These are phyloP conservation scores for Gastrodia elata DNA, from an alignment of 106 monocot species.

Conservation along the genomic window DNA sequence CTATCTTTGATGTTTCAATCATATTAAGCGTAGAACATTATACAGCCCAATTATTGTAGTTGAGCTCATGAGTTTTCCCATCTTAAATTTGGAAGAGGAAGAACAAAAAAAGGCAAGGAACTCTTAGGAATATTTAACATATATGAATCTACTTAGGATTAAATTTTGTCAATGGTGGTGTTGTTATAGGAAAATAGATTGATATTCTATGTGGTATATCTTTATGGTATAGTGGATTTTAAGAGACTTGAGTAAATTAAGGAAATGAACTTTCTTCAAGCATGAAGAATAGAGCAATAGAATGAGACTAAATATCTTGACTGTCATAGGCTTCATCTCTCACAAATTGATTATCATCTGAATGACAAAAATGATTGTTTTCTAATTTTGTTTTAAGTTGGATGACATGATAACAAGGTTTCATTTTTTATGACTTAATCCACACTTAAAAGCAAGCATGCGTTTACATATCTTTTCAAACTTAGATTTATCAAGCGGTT, in stretches of 20 bases:
- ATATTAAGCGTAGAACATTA: too few species aligned
- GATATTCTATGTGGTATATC: neutral
- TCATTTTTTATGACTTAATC: neutral
- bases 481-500: neutral
- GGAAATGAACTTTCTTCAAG: neutral
- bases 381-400: neutral
- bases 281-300: neutral
- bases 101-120: too few species aligned
- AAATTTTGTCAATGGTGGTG: too few species aligned
- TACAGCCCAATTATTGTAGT: too few species aligned
- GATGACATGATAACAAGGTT: neutral
- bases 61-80: too few species aligned
- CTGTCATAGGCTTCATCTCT: neutral
- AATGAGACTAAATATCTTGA: neutral
- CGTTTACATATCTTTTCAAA: neutral
- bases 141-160: too few species aligned
- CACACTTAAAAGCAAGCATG: neutral
- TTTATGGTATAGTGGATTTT: neutral
- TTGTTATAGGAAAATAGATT: neutral
- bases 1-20: too few species aligned
- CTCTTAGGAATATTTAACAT: too few species aligned
- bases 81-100: too few species aligned
- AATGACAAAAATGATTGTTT: neutral
- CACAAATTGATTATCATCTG: neutral
- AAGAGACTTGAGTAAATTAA: neutral